Percentiles rank a stretch among this genome's conserved stretches.
Conservation (phyloP, 805 yeast species). For the Brettanomyces custersianus region DNA sequence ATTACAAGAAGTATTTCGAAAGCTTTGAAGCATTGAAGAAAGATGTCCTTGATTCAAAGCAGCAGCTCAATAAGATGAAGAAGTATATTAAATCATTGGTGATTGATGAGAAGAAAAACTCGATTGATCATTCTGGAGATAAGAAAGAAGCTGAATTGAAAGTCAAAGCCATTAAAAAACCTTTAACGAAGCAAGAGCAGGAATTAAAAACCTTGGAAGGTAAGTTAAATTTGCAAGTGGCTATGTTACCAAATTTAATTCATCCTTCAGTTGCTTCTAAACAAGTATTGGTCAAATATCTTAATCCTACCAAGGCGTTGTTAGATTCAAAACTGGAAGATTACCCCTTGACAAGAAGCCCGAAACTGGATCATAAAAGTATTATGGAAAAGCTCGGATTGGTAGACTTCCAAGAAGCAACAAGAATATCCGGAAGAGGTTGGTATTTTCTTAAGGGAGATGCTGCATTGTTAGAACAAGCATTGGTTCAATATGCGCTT, state of each 20-base stretch:
- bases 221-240: conserved; percentile 31
- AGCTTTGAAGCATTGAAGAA: conserved; percentile 6
- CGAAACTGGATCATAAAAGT: conserved; percentile 47
- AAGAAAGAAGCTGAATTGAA: conserved; percentile 8
- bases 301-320: conserved; percentile 35
- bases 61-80: conserved; percentile 15
- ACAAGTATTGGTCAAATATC: conserved; percentile 39
- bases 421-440: conserved; percentile 72
- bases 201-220: conserved; percentile 25
- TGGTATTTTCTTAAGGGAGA: conserved; percentile 82
- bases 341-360: conserved; percentile 13
- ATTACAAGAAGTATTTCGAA: conserved; percentile 15
- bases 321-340: conserved; percentile 7
- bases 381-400: conserved; percentile 64
- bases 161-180: conserved; percentile 20
- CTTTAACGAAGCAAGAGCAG: conserved; percentile 20
- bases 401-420: conserved; percentile 62
- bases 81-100: conserved; percentile 12
- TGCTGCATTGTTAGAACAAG: conserved; percentile 86
- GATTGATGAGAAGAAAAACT: conserved; percentile 9
- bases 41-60: conserved; percentile 14
- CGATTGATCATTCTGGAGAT: conserved; percentile 5
- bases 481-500: conserved; percentile 73
- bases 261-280: conserved; percentile 36
- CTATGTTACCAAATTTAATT: conserved; percentile 54